phyloP scores from a whole-genome alignment of 768 basidiomycete genomes.

The Termitomyces sp. region DNA sequence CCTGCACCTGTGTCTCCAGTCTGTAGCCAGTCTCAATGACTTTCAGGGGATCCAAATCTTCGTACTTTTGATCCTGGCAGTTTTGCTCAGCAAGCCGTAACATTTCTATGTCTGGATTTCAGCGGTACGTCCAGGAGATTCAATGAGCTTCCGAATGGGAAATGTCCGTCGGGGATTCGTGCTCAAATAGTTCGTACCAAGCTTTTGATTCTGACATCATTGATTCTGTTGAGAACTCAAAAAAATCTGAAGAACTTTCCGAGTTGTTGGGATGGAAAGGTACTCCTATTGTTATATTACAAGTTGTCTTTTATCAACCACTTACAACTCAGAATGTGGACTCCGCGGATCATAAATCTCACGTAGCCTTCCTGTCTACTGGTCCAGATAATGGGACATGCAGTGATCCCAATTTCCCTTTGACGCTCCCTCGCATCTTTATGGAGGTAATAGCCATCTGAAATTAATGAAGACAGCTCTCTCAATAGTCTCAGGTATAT shows the following conservation, averaged over 20 bases:
- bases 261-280: conserved; percentile 33
- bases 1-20: background rate
- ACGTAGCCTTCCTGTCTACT: conserved; percentile 33
- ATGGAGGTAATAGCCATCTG: conserved; percentile 25
- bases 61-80: conserved; percentile 26
- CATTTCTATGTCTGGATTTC: conserved; percentile 37
- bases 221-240: background rate
- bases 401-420: conserved; percentile 28
- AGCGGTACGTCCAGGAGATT: conserved; percentile 23
- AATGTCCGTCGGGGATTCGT: conserved; percentile 32
- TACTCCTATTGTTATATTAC: background rate
- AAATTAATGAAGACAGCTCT: background rate
- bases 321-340: conserved; percentile 27
- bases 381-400: conserved; percentile 38
- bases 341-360: conserved; percentile 33
- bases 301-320: conserved; percentile 8
- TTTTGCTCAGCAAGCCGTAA: conserved; percentile 32
- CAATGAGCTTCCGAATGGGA: conserved; percentile 24
- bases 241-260: conserved; percentile 19
- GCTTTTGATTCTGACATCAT: background rate
- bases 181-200: conserved; percentile 24
- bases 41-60: conserved; percentile 25
- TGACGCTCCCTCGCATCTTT: conserved; percentile 38
- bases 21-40: background rate
- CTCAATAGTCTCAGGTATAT: conserved; percentile 19